A percentile compares a stretch with the other conserved stretches of the same genome.
phyloP scores from a whole-genome alignment of 2,329 filamentous ascomycete species.

The Beauveria asiatica region DNA sequence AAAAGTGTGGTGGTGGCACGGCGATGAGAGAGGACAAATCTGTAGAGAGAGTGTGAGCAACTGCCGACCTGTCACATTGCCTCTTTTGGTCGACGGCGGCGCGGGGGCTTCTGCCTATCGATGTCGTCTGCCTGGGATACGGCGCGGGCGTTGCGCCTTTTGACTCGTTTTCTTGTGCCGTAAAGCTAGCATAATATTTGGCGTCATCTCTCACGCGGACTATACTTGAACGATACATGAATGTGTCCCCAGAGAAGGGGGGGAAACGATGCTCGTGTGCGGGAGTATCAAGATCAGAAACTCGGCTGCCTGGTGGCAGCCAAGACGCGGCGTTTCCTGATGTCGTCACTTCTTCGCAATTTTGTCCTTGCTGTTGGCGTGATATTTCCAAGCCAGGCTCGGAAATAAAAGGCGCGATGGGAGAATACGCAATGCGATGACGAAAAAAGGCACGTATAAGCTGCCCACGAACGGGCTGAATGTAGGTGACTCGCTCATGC shows the following conservation, averaged over 20 bases:
- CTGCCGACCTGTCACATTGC: conserved; percentile 4
- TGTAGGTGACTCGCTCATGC: not conserved
- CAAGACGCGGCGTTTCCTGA: not conserved
- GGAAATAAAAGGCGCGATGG: not conserved
- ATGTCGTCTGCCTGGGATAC: not conserved
- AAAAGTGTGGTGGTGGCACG: not conserved
- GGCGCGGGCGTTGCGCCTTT: not conserved
- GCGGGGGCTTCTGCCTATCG: not conserved
- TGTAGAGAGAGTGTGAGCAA: not conserved
- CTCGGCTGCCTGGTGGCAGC: not conserved
- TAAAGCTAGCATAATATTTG: too few relatives aligned
- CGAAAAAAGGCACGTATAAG: too few relatives aligned
- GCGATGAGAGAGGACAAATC: not conserved
- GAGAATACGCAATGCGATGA: not conserved
- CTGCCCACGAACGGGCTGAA: not conserved
- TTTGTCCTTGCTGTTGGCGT: not conserved
- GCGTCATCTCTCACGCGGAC: too few relatives aligned
- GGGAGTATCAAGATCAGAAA: not conserved
- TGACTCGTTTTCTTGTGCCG: not conserved
- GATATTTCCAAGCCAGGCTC: not conserved
- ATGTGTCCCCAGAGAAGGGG: not conserved
- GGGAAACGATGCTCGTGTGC: not conserved
- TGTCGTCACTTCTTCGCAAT: not conserved
- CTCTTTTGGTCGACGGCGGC: not conserved
- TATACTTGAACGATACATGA: too few relatives aligned